Conservation (phyloP, 1,139 yeast species). For the Hansenula anomala region DNA sequence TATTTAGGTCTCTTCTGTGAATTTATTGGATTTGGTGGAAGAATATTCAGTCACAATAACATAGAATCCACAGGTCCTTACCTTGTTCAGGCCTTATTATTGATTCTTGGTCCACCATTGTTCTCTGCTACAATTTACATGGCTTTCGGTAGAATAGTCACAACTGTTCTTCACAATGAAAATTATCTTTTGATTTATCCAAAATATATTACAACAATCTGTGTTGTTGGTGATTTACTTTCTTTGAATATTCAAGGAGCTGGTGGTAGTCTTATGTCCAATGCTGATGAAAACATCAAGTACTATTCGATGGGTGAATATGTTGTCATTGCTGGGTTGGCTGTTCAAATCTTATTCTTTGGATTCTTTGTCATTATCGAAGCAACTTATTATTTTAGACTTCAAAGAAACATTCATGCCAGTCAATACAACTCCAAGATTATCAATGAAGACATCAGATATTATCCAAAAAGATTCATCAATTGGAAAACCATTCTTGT, state of each 20-base stretch:
- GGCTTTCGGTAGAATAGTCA: too few species aligned
- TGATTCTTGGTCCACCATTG: too few species aligned
- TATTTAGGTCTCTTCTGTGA: too few species aligned
- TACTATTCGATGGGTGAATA: not conserved
- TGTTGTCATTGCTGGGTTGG: not conserved
- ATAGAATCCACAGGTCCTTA: too few species aligned
- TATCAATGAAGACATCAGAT: not conserved
- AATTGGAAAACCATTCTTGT: not conserved
- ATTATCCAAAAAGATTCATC: not conserved
- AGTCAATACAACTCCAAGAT: not conserved
- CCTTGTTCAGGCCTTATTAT: too few species aligned
- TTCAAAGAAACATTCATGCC: not conserved
- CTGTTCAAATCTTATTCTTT: not conserved
- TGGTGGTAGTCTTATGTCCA: not conserved
- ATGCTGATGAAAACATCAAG: not conserved
- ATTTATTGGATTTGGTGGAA: too few species aligned
- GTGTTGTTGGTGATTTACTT: not conserved
- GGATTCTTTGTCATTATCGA: not conserved
- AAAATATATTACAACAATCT: not conserved
- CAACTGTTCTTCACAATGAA: not conserved
- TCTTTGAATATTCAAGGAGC: not conserved
- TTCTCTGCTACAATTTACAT: too few species aligned
- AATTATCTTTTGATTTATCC: not conserved
- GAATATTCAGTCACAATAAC: too few species aligned
- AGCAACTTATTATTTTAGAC: not conserved